Conservation (phyloP, 1,139 yeast species). For the Geotrichum phurueaensis region DNA sequence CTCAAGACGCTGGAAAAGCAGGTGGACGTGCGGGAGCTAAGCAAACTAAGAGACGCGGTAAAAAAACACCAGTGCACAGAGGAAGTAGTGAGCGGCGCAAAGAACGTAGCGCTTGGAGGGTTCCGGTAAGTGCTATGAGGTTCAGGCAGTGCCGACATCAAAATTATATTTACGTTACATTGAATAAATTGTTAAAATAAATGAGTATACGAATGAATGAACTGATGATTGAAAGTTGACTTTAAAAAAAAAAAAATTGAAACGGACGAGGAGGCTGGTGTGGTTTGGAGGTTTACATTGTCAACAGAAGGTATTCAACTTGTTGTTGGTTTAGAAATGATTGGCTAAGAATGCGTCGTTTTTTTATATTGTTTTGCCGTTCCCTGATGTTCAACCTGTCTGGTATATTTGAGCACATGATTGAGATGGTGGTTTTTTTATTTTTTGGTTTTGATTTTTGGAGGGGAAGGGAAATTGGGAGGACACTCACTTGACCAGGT, state of each 20-base stretch:
- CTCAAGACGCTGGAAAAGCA: conserved; percentile 21
- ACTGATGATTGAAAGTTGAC: neutral
- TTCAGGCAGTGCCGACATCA: neutral
- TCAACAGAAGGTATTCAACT: neutral
- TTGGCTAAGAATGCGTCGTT: neutral
- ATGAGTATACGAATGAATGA: neutral
- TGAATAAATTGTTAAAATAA: neutral
- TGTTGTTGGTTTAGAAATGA: neutral
- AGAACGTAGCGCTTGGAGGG: neutral
- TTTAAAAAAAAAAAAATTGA: neutral
- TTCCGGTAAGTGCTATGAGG: neutral
- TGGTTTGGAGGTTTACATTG: neutral
- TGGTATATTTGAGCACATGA: conserved; percentile 1
- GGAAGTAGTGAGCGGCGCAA: neutral
- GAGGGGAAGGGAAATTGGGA: neutral
- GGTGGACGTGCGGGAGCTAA: conserved; percentile 1
- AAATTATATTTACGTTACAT: neutral
- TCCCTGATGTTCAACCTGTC: conserved; percentile 14
- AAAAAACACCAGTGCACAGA: conserved; percentile 4
- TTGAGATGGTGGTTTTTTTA: neutral
- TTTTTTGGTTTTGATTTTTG: neutral
- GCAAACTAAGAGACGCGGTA: conserved; percentile 21
- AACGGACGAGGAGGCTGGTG: neutral
- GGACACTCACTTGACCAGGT: neutral
- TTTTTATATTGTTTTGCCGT: neutral